Percentiles rank a stretch among this genome's conserved stretches.
These are phyloP conservation scores for Glebionis coronaria DNA, from an alignment of 129 eudicot species.

Conservation along the genomic window DNA sequence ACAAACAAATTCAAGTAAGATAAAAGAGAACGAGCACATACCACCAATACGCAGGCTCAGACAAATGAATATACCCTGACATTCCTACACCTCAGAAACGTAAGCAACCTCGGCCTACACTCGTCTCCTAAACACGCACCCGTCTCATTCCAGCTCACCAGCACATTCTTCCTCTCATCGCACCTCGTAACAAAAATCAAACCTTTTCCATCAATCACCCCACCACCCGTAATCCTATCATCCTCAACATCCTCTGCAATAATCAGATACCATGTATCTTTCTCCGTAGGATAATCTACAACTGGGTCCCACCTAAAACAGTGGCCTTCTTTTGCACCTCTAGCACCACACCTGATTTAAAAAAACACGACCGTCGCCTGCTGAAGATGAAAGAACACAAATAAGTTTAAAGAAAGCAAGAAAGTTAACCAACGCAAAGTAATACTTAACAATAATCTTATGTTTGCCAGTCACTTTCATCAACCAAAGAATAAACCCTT, in stretches of 20 bases:
- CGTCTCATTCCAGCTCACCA: constrained; percentile 95
- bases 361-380: no score
- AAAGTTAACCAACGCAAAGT: no score
- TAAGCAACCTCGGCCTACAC: constrained; percentile 81
- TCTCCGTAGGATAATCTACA: constrained; percentile 67
- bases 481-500: no score
- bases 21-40: constrained; percentile 16
- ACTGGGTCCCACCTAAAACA: constrained; percentile 70
- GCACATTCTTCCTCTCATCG: constrained; percentile 91
- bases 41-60: constrained; percentile 96
- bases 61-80: constrained; percentile 55
- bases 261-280: constrained; percentile 73
- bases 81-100: constrained; percentile 54
- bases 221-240: constrained; percentile 91
- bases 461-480: no score
- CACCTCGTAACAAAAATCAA: constrained; percentile 67
- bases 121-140: constrained; percentile 88
- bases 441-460: no score
- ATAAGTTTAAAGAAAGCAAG: no score
- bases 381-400: no score
- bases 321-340: constrained; percentile 54
- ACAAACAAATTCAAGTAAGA: no score
- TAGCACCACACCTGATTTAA: constrained; percentile 70
- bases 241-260: constrained; percentile 75
- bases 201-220: constrained; percentile 93